Evolutionary conservation across 495 filamentous ascomycete species (phyloP).

Genomic region (Hypoxylon trugodes): DNA sequence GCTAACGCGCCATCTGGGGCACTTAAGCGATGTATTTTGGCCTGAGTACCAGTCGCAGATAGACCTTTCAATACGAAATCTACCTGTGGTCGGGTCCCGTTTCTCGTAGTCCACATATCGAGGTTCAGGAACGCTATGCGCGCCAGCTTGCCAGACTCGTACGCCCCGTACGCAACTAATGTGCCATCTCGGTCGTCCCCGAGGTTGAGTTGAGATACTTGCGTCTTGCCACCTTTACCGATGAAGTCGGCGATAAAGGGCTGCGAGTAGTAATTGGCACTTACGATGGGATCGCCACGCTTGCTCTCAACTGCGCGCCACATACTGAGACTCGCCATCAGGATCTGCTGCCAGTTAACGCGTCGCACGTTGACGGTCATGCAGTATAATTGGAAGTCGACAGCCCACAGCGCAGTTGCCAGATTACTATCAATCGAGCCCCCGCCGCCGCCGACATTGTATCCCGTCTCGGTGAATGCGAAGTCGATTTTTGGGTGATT

Average conservation of each 20-base stretch:
- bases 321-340: constrained; percentile 3
- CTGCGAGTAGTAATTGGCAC: constrained; percentile 26
- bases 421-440: constrained; percentile 14
- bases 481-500: constrained; percentile 3
- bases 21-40: constrained; percentile 1
- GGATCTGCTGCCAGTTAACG: constrained; percentile 22
- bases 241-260: constrained; percentile 31
- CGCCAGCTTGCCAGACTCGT: constrained; percentile 11
- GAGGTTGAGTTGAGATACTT: constrained; percentile 13
- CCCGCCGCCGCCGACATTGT: constrained; percentile 1
- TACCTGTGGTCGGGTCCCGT: background rate
- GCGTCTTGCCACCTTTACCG: constrained; percentile 23
- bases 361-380: constrained; percentile 17
- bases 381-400: constrained; percentile 28
- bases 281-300: background rate
- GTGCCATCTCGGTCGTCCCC: constrained; percentile 2
- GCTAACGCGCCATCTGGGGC: constrained; percentile 2
- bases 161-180: constrained; percentile 11
- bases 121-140: constrained; percentile 10
- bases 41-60: background rate
- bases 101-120: constrained; percentile 1
- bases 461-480: constrained; percentile 13
- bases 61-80: constrained; percentile 5
- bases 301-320: constrained; percentile 11
- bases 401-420: constrained; percentile 21